Evolutionary conservation across 75 land plant genomes (phyloP), one percentile per base, ranked within the genome.

Genomic region (Adiantum capillusveneris): DNA sequence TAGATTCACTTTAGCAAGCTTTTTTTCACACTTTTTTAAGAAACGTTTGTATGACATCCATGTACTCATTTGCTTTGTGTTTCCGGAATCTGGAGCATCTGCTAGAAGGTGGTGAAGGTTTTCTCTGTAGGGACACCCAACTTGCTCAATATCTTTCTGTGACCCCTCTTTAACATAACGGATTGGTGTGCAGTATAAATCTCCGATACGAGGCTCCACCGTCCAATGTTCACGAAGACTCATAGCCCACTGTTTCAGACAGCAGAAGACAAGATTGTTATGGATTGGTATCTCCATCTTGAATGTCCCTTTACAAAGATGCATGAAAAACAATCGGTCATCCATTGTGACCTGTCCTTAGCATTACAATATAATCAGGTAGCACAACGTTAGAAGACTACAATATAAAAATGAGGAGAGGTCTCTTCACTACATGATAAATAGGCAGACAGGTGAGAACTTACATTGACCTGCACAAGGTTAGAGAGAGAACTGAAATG

Each of bases 221-320:
- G 49, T 46, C 49, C 49, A 46, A 20, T 46, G 49, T 46, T 46
- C 49, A 6, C 49, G 49, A 46, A 46, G 49, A 20, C 49, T 46
- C 49, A 46, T 46, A n/a, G 49, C 49, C 49, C 49, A 46, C 49
- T 46, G 49, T 46, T 46, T 17, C 49, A 46, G 14, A n/a, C 21
- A 1, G 14, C n/a, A 46, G 14, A 46, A 17, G 21, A 46, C 2
- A 17, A 46, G 49, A 46, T 7, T 6, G 37, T 34, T 34, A 34
- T 34, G n/a, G n/a, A n/a, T n/a, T n/a, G n/a, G n/a, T n/a, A n/a
- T n/a, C n/a, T n/a, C n/a, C n/a, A n/a, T n/a, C n/a, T n/a, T n/a
- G n/a, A n/a, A n/a, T n/a, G n/a, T n/a, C n/a, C n/a, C n/a, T n/a
- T n/a, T n/a, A n/a, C n/a, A n/a, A n/a, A n/a, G n/a, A n/a, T n/a